Base-by-base conservation (phyloP, 345 rosid species). In the Salix udensis region DNA sequence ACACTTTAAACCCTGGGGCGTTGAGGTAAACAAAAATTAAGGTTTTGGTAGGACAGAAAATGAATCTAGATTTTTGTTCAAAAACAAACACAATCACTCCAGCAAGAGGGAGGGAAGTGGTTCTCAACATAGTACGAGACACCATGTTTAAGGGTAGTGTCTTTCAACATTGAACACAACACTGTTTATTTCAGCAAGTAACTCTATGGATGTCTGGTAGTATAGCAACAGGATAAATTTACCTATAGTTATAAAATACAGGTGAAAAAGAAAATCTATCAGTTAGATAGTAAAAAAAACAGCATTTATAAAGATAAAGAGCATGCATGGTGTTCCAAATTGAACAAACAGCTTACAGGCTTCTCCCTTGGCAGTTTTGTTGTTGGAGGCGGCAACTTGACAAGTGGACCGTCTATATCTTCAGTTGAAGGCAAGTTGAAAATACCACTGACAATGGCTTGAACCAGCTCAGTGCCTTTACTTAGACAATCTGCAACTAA, bases 291-390 rank as follows among this genome's bases (percentile, higher is more conserved):
- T 44, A 44, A 44, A 44, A 44, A 44, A 44, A 13, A 5, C 50
- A 44, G 50, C 16, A 44, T 10, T 11, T 44, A 44, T 44, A 44
- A 44, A 44, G 50, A 44, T 2, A 44, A 44, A 13, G 15, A 46
- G 14, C 50, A 14, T 4, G 50, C 50, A 14, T 11, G 50, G 50
- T 46, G 18, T 46, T 24, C 21, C 44, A 19, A 53, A 73, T n/a
- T 9, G 36, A 60, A 34, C 37, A 61, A 67, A 55, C 15, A 73
- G 60, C 89, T 77, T 83, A 91, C 97, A 82, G 84, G 97, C 88
- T 95, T 95, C 82, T 88, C 94, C 83, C 98, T 88, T 2, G 98
- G 98, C 73, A 95, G 85, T 82, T 80, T 91, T 9, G 91, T 88
- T 50, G 88, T 83, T 12, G 97, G 94, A 1, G 86, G 87, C 74